Percentiles rank a stretch among this genome's conserved stretches.
Conservation (phyloP, 2,329 filamentous ascomycete genomes). For the Podosphaera fusca region DNA sequence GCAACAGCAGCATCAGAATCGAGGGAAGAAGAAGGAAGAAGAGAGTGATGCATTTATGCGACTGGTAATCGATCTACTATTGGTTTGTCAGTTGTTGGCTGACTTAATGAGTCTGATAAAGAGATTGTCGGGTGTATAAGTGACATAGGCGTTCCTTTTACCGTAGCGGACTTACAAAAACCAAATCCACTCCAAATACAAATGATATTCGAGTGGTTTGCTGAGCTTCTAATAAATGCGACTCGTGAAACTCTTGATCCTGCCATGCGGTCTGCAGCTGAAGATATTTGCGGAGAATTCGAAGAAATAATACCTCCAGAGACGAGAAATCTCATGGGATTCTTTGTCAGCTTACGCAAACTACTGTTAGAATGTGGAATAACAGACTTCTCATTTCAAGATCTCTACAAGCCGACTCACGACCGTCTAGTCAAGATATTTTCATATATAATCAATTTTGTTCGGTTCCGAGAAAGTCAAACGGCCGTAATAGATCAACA, state of each 20-base stretch:
- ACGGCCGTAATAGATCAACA: conserved; percentile 76
- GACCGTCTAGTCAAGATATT: conserved; percentile 85
- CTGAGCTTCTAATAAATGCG: conserved; percentile 77
- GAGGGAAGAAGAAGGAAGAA: conserved; percentile 29
- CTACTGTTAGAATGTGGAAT: conserved; percentile 76
- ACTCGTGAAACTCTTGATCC: conserved; percentile 86
- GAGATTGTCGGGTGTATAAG: conserved; percentile 95
- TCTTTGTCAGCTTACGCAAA: conserved; percentile 64
- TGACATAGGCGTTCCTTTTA: conserved; percentile 84
- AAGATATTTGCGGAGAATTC: conserved; percentile 67
- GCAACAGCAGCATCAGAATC: conserved; percentile 20
- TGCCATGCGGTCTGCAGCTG: conserved; percentile 77
- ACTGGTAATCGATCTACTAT: conserved; percentile 20
- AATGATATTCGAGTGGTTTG: conserved; percentile 95
- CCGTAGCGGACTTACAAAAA: conserved; percentile 68
- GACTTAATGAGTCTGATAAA: conserved; percentile 24
- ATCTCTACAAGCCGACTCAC: conserved; percentile 77
- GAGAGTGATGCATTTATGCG: conserved; percentile 34
- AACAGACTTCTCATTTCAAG: conserved; percentile 78
- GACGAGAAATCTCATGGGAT: conserved; percentile 84
- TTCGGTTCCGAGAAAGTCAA: conserved; percentile 86
- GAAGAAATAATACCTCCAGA: conserved; percentile 67
- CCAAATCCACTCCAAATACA: conserved; percentile 88
- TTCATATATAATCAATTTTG: conserved; percentile 96
- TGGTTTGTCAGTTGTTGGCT: conserved; percentile 4